These are phyloP conservation scores for Candida suzukii DNA, from an alignment of 805 yeast genomes.

Conservation along the genomic window DNA sequence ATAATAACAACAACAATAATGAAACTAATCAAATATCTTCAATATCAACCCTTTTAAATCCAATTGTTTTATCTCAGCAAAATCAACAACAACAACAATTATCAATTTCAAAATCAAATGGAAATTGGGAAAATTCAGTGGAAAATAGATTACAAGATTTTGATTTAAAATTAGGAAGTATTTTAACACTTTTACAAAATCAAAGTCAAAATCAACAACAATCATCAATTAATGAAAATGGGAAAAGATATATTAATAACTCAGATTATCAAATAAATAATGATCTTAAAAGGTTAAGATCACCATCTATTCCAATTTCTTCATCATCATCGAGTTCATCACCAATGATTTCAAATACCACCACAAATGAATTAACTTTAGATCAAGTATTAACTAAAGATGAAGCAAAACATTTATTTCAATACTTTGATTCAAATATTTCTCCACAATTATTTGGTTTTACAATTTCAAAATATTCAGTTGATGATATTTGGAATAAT, in stretches of 20 bases:
- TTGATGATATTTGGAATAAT: constrained; percentile 42
- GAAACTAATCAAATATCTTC: not conserved
- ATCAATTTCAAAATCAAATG: not conserved
- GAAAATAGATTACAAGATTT: constrained; percentile 32
- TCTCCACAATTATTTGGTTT: constrained; percentile 65
- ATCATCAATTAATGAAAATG: not conserved
- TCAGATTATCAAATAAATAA: not conserved
- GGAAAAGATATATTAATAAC: not conserved
- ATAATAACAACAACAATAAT: no score
- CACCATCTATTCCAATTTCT: not conserved
- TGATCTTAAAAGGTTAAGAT: not conserved
- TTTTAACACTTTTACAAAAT: constrained; percentile 27
- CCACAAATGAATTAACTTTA: constrained; percentile 4
- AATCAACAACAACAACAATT: no score
- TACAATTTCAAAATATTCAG: constrained; percentile 41
- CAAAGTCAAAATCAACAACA: constrained; percentile 3
- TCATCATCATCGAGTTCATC: not conserved
- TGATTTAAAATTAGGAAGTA: constrained; percentile 31
- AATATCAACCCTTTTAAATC: not conserved
- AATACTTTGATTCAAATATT: constrained; percentile 46
- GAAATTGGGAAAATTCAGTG: constrained; percentile 27
- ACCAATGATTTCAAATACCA: no score
- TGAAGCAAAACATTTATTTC: constrained; percentile 40
- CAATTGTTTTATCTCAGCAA: not conserved
- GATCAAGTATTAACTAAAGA: constrained; percentile 13